Base-by-base conservation (phyloP, 257 asterid species). In the Capsicum chinense region DNA sequence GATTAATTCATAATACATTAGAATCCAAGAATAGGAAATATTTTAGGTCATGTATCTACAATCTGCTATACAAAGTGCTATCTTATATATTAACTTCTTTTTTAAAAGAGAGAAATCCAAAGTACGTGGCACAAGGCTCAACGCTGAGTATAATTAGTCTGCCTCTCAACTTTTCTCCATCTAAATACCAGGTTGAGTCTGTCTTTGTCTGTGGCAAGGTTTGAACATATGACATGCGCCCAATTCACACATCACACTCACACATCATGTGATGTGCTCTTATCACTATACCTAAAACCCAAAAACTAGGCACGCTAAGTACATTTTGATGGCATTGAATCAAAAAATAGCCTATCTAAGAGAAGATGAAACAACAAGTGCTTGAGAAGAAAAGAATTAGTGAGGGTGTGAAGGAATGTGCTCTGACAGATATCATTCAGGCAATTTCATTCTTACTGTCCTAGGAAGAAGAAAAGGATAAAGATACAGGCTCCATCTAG, bases 241-340 rank as follows among this genome's bases (percentile, higher is more conserved):
- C 15, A 69, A 39, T 26, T 42, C 21, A 69, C 47, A 66, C 73
- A 35, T 14, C 50, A 67, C 74, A 17, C 54, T 14, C 14, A 42
- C 79, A 69, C 56, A 69, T 69, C 79, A 69, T 39, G 33, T 42
- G 78, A 69, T 69, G 79, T 16, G 56, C 7, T 42, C 79, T 16
- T 16, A 69, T 39, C 35, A 69, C 54, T 69, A 42, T 17, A 39
- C 7, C 56, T 26, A 17, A 69, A 42, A 35, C 9, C 33, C 33
- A 0, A 3, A 66, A 66, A 33, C 47, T 33, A 35, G 73, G 19
- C 73, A 66, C 13, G 6, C 73, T 66, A 66, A 66, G 48, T 66
- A 33, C 47, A 66, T 66, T 66, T 66, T 66, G n/a, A 66, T 33
- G 73, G 19, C 48, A 35, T 33, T 66, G 48, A 35, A 66, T 64